Evolutionary conservation across 192 early-diverging fungal species (phyloP).

Genomic region (Entophlyctis luteolus): DNA sequence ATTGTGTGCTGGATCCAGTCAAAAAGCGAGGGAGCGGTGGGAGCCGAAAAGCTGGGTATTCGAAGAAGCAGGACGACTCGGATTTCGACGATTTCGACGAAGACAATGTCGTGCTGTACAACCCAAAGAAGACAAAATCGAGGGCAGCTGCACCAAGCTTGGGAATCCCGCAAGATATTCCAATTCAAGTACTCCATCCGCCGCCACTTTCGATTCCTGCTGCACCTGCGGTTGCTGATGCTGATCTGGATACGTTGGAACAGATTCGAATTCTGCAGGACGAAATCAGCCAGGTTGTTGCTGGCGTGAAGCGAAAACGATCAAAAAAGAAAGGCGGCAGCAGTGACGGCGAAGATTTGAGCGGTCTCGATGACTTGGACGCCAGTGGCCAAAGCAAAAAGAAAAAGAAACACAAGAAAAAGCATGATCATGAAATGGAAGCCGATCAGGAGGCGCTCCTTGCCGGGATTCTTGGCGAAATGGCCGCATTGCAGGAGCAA

Average conservation of each 20-base stretch:
- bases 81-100: constrained; percentile 3
- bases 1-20: constrained; percentile 35
- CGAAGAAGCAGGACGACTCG: constrained; percentile 12
- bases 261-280: constrained; percentile 15
- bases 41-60: constrained; percentile 8
- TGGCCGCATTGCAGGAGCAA: background rate
- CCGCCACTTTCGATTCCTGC: background rate
- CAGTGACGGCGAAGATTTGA: constrained; percentile 23
- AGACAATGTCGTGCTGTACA: constrained; percentile 4
- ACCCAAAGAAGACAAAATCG: background rate
- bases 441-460: constrained; percentile 1
- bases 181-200: background rate
- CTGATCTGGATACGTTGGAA: constrained; percentile 4
- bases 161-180: constrained; percentile 16
- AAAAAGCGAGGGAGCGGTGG: constrained; percentile 17
- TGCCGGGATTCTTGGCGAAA: constrained; percentile 4
- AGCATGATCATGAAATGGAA: constrained; percentile 20
- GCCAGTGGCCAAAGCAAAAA: constrained; percentile 14
- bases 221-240: background rate
- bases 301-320: constrained; percentile 14
- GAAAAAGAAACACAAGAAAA: constrained; percentile 35
- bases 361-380: background rate
- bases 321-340: constrained; percentile 24
- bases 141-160: background rate
- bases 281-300: constrained; percentile 13